These are phyloP conservation scores for Trypanosoma rangeli DNA, from an alignment of 208 protist species.

Conservation along the genomic window DNA sequence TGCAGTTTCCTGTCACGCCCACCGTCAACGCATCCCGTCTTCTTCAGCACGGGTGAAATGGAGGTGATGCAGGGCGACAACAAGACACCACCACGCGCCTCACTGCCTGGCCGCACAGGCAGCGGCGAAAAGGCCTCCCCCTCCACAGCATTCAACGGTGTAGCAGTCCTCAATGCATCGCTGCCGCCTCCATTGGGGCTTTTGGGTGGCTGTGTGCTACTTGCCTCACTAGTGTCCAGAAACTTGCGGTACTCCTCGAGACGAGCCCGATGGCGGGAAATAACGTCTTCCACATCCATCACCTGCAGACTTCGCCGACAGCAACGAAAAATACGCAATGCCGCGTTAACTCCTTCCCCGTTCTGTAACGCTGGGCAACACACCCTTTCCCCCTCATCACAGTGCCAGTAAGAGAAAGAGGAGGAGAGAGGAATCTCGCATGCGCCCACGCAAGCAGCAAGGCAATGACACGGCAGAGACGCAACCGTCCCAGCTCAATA, in stretches of 20 bases:
- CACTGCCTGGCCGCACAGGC: neutral
- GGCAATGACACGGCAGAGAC: no score
- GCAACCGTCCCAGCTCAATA: neutral
- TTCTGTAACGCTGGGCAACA: neutral
- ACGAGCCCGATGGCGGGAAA: slow-evolving; percentile 24
- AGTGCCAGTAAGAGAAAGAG: no score
- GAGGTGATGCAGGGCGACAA: no score
- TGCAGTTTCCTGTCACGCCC: neutral
- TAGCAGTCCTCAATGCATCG: neutral
- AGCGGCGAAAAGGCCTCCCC: neutral
- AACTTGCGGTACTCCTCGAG: slow-evolving; percentile 38
- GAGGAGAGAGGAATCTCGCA: no score
- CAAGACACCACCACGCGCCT: neutral
- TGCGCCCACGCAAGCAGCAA: no score
- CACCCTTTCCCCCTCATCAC: no score
- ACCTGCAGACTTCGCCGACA: neutral
- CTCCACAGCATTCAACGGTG: neutral
- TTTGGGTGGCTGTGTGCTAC: neutral
- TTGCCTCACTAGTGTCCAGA: slow-evolving; percentile 21
- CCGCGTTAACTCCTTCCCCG: neutral
- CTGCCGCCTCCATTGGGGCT: neutral
- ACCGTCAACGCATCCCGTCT: neutral
- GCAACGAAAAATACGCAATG: neutral
- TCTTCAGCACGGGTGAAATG: neutral
- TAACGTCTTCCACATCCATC: slow-evolving; percentile 29